A percentile compares a stretch with the other conserved stretches of the same genome.
These are phyloP conservation scores for Chlorella variabilis DNA, from an alignment of 163 green algal genomes.

Conservation along the genomic window DNA sequence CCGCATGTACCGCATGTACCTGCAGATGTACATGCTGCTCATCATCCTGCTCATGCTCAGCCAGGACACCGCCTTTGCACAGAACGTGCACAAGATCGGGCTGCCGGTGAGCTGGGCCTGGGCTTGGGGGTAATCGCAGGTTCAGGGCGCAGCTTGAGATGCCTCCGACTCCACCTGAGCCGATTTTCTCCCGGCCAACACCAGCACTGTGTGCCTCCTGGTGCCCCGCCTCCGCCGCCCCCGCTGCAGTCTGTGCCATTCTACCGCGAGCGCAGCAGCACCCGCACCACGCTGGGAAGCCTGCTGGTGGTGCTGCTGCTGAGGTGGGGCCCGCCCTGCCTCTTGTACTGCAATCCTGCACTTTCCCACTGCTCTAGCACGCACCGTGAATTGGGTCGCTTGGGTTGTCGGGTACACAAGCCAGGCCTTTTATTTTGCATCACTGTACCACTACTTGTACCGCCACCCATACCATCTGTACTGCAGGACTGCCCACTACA, in stretches of 20 bases:
- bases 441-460: too few species aligned
- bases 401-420: too few species aligned
- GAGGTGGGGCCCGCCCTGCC: constrained; percentile 47
- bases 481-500: constrained; percentile 74
- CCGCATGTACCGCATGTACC: not conserved
- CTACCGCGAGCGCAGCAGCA: constrained; percentile 77
- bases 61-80: constrained; percentile 82
- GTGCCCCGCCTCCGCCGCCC: too few species aligned
- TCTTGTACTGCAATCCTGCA: not conserved
- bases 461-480: not conserved
- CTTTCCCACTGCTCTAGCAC: too few species aligned
- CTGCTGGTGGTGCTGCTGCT: constrained; percentile 84
- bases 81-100: constrained; percentile 77
- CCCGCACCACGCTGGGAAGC: constrained; percentile 68
- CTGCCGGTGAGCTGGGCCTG: constrained; percentile 44
- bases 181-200: too few species aligned
- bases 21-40: constrained; percentile 84
- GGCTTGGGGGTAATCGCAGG: too few species aligned
- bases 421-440: too few species aligned
- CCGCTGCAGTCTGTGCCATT: constrained; percentile 61
- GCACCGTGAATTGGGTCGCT: too few species aligned
- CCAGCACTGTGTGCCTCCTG: too few species aligned
- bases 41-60: constrained; percentile 90
- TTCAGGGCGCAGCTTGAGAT: too few species aligned
- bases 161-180: too few species aligned